These are phyloP conservation scores for Penicillium crustosum DNA, from an alignment of 2,329 filamentous ascomycete species.

Conservation along the genomic window DNA sequence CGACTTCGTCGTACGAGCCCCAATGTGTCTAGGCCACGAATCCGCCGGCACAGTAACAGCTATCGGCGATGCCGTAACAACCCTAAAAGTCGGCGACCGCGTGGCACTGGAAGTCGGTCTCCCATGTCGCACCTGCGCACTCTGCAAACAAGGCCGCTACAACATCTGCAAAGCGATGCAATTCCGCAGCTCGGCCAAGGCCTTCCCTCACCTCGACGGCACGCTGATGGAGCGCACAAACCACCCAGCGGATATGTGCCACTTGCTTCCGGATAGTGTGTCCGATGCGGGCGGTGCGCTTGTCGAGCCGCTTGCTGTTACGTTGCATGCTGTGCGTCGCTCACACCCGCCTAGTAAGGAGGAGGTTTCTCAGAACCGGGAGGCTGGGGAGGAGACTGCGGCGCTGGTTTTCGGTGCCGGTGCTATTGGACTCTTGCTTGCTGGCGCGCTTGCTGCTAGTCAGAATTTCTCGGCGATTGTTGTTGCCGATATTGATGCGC, in stretches of 20 bases:
- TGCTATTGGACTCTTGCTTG: slow-evolving; percentile 60
- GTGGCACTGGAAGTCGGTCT: slow-evolving; percentile 91
- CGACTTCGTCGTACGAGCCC: slow-evolving; percentile 76
- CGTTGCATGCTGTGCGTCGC: slow-evolving; percentile 58
- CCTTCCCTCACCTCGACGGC: slow-evolving; percentile 63
- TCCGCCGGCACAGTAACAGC: slow-evolving; percentile 76
- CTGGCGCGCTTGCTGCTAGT: slow-evolving; percentile 57
- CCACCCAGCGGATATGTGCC: slow-evolving; percentile 61
- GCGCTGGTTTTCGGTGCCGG: slow-evolving; percentile 62
- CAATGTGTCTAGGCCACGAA: slow-evolving; percentile 77
- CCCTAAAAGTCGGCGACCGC: slow-evolving; percentile 71
- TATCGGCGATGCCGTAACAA: slow-evolving; percentile 63
- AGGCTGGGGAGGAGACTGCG: slow-evolving; percentile 43
- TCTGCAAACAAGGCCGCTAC: slow-evolving; percentile 58
- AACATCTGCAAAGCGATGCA: slow-evolving; percentile 62
- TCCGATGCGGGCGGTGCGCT: slow-evolving; percentile 58
- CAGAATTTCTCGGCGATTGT: slow-evolving; percentile 56
- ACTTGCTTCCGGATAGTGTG: slow-evolving; percentile 55
- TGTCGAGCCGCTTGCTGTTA: slow-evolving; percentile 61
- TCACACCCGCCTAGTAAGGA: slow-evolving; percentile 49
- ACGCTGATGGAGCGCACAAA: slow-evolving; percentile 63
- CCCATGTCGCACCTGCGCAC: slow-evolving; percentile 67
- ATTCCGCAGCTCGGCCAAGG: slow-evolving; percentile 61
- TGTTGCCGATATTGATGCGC: slow-evolving; percentile 61
- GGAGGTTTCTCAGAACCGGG: slow-evolving; percentile 41